Evolutionary conservation across 139 green algal species (phyloP), one percentile per base, ranked within the genome.

Genomic region (Chlamydomonas sp.): DNA sequence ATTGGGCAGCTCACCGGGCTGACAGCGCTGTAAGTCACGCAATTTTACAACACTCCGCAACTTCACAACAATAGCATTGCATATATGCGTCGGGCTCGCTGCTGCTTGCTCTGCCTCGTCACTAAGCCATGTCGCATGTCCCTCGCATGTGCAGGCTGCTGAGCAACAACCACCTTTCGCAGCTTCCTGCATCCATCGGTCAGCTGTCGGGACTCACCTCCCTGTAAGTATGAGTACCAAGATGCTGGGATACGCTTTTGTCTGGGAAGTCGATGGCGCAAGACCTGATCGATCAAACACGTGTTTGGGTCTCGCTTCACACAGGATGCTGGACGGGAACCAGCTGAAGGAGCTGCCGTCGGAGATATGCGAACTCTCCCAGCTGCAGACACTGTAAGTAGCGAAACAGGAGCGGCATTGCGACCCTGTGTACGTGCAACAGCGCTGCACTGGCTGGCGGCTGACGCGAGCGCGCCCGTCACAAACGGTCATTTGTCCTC

Each of bases 241-340:
- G 20, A 18, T 49, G 31, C 31, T 49, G 31, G 31, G 31, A 49
- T 49, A 49, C 31, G 31, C 31, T 49, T 49, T 49, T 49, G 31
- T 49, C 31, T 49, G 31, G 31, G 31, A 49, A 49, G 31, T 49
- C 31, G 31, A 49, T 49, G 31, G 31, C 31, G 31, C 31, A 49
- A 49, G 31, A 49, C 31, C 31, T 49, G 31, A 49, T 49, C 31
- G 31, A 49, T 49, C 31, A 49, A 49, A 49, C 31, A 49, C 31
- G 31, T 49, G 31, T 49, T 49, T 49, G 31, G 31, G 31, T 49
- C 31, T 49, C 31, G 31, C 31, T 49, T 49, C 31, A 49, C n/a
- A 63, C 85, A 92, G 89, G 57, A 79, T 92, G 85, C 78, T 92
- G 12, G 89, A 92, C 76, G 89, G 85, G 64, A 89, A 89, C 74